These are phyloP conservation scores for Moricandia arvensis DNA, from an alignment of 345 rosid genomes.

Conservation along the genomic window DNA sequence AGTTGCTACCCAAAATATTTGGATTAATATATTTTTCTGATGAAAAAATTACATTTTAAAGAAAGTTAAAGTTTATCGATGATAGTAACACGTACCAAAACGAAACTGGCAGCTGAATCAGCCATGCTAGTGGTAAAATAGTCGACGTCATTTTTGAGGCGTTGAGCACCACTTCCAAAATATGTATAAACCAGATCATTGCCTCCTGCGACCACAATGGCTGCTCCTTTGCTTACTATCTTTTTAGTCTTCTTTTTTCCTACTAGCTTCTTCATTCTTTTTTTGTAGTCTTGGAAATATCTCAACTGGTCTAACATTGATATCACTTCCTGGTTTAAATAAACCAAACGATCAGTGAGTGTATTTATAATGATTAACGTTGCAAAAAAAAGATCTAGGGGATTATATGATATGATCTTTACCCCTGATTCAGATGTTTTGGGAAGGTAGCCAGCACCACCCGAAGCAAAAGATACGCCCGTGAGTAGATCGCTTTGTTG, in stretches of 20 bases:
- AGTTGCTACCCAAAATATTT: conserved; percentile 45
- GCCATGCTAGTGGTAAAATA: conserved; percentile 4
- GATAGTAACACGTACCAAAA: conserved; percentile 8
- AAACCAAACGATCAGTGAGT: background rate
- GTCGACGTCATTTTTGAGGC: background rate
- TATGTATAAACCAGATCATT: conserved; percentile 10
- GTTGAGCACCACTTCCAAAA: conserved; percentile 1
- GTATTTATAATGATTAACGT: background rate
- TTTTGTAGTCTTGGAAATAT: conserved; percentile 40
- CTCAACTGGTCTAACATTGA: conserved; percentile 41
- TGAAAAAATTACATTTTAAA: background rate
- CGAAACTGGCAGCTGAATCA: conserved; percentile 16
- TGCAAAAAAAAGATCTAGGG: background rate
- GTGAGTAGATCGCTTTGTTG: conserved; percentile 49
- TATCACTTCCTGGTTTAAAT: conserved; percentile 29
- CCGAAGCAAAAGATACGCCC: conserved; percentile 70
- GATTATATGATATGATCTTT: conserved; percentile 1
- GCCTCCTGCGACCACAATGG: conserved; percentile 15
- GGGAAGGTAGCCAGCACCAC: conserved; percentile 63
- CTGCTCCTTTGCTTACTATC: conserved; percentile 28
- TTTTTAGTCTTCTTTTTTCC: conserved; percentile 29
- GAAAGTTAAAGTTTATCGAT: background rate
- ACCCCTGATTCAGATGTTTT: conserved; percentile 47
- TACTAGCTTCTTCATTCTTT: conserved; percentile 25
- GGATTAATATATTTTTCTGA: background rate